A percentile compares a stretch with the other conserved stretches of the same genome.
These are phyloP conservation scores for Blattamonas nauphoetae DNA, from an alignment of 78 protist species.

Conservation along the genomic window DNA sequence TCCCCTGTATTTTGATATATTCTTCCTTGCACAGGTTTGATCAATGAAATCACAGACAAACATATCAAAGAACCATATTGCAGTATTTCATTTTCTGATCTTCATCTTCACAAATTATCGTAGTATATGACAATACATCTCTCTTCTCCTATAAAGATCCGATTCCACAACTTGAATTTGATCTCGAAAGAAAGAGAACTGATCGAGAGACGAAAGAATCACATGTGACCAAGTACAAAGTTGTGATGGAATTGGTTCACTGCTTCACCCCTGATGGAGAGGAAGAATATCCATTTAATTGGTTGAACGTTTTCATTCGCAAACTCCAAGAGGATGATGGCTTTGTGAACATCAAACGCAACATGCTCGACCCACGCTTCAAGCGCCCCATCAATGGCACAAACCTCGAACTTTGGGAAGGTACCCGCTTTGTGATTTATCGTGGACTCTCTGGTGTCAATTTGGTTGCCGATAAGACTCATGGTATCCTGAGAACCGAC, in stretches of 20 bases:
- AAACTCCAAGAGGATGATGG: background rate
- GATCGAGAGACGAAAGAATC: too few species aligned
- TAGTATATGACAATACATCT: background rate
- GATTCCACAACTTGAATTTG: background rate
- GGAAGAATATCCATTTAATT: background rate
- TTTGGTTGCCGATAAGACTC: background rate
- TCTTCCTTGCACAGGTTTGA: background rate
- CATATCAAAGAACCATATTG: background rate
- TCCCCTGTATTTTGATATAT: too few species aligned
- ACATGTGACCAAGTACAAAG: background rate
- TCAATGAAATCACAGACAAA: background rate
- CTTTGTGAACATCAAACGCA: background rate
- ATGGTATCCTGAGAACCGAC: background rate
- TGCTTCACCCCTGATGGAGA: background rate
- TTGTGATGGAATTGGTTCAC: background rate
- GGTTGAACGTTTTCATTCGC: background rate
- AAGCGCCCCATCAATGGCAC: background rate
- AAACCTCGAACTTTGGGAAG: background rate
- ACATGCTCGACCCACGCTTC: background rate
- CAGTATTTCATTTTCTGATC: background rate
- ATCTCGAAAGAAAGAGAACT: background rate
- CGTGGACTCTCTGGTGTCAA: background rate
- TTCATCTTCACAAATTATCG: background rate
- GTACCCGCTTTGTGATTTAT: background rate
- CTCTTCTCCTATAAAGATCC: background rate